Evolutionary conservation across 805 yeast genomes (phyloP), one percentile per base, ranked within the genome.

Genomic region (Candida palmyrensis): DNA sequence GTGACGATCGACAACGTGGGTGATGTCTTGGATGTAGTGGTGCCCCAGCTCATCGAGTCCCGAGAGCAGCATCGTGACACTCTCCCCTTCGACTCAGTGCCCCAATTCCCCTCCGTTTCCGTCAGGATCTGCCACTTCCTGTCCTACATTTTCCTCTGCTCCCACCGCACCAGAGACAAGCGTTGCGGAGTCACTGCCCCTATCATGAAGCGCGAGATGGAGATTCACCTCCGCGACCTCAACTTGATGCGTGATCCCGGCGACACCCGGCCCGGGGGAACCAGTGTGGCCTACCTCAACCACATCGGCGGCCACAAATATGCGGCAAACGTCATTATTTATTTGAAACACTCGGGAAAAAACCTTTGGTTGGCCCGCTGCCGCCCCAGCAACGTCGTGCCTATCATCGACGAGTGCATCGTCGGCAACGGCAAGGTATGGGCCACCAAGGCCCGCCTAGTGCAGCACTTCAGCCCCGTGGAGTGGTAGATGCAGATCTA

Each of bases 281-380:
- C 82, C 1, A 62, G 65, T 5, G 86, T 88, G 2, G 65, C 72
- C 2, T 88, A 55, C 45, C 73, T 83, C 19, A 88, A 85, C 49
- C 98, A 90, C 55, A 83, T 90, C 18, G 98, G 98, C 5, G 97
- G 97, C 4, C 98, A 90, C 59, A 92, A 92, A 56, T 92, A 68
- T 57, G 87, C 92, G 1, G 97, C 97, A 2, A 90, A 90, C 54
- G 83, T 86, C 3, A 69, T 87, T 32, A 74, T 90, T 11, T 88
- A 87, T 51, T 60, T 78, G 42, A 77, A 71, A 42, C 34, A 43
- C 12, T 61, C 74, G 8, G 94, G 92, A 5, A 83, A 84, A 43
- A 78, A 80, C 37, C 73, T 88, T 18, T 88, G 97, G 97, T 63
- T 86, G 51, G 98, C 95, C 1, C 71, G 90, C 40, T 81, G 94